Percentiles rank a stretch among this genome's conserved stretches.
Evolutionary conservation across 129 eudicot species (phyloP).

Genomic region (Centaurea solstitialis): DNA sequence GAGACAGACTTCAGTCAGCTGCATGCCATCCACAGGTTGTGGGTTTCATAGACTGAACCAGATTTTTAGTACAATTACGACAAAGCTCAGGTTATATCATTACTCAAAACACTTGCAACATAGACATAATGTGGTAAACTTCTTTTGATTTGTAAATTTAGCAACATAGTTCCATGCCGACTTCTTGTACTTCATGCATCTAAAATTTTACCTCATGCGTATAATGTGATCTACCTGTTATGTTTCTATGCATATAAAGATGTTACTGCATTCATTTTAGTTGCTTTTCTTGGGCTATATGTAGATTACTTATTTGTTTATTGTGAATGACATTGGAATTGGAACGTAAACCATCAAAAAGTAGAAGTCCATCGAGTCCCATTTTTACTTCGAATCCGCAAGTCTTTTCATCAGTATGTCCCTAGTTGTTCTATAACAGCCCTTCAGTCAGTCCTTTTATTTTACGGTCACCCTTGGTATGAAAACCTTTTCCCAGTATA

Average conservation of each 20-base stretch:
- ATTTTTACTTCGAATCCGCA: too few relatives aligned
- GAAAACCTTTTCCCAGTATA: too few relatives aligned
- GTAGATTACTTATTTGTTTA: background rate
- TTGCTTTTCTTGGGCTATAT: background rate
- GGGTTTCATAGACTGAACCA: slow-evolving; percentile 40
- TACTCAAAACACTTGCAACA: background rate
- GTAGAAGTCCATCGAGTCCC: too few relatives aligned
- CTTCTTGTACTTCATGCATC: background rate
- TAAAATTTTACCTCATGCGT: background rate
- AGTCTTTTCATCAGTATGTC: too few relatives aligned
- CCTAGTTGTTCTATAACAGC: too few relatives aligned
- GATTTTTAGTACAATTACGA: background rate
- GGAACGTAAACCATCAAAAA: background rate
- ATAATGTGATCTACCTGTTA: background rate
- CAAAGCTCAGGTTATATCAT: background rate
- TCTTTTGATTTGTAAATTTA: background rate
- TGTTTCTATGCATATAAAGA: background rate
- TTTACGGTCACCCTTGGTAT: too few relatives aligned
- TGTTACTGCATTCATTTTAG: background rate
- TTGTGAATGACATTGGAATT: background rate
- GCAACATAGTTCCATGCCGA: background rate
- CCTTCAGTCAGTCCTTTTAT: too few relatives aligned
- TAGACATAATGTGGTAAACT: background rate
- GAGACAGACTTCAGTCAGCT: slow-evolving; percentile 68
- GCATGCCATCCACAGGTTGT: slow-evolving; percentile 61